Percentiles rank a stretch among this genome's conserved stretches.
phyloP scores from a whole-genome alignment of 176 grass and related monocot genomes.

The Hordeum vulgare region MorexV3_pseudomolecules_assembly NC_058518.1:250208245-250208744 shows the following conservation, averaged over 20 bases:
- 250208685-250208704: neutral
- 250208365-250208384: neutral
- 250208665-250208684: neutral
- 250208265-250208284: neutral
- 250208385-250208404: neutral
- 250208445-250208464: neutral
- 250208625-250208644: neutral
- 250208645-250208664: neutral
- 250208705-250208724: neutral
- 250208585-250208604: neutral
- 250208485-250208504: neutral
- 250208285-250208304: neutral
- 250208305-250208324: neutral
- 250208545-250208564: neutral
- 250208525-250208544: neutral
- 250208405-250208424: neutral
- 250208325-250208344: neutral
- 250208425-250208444: neutral
- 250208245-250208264: neutral
- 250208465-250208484: neutral
- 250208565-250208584: neutral
- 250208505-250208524: constrained; percentile 14
- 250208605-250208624: neutral
- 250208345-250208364: neutral
- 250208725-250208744: neutral